Evolutionary conservation across 805 yeast species (phyloP).

Genomic region (Nakazawaea populi): DNA sequence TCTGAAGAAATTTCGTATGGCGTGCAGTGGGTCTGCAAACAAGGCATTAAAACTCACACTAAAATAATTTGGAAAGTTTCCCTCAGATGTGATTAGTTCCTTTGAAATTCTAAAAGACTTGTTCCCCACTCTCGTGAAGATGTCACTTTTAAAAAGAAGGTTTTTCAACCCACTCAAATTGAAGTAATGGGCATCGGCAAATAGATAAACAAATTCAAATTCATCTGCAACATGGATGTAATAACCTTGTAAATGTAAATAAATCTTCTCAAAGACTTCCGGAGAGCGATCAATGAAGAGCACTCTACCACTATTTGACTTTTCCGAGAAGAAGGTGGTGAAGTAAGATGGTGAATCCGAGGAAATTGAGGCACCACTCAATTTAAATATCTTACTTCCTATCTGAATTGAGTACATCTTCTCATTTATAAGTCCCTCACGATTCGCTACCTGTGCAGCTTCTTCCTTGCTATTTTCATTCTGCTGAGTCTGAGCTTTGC

Average conservation of each 20-base stretch:
- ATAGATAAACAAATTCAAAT: slow-evolving; percentile 53
- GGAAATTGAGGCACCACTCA: slow-evolving; percentile 80
- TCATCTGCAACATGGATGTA: slow-evolving; percentile 55
- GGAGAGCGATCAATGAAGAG: slow-evolving; percentile 75
- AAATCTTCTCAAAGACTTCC: slow-evolving; percentile 57
- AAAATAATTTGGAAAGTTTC: slow-evolving; percentile 77
- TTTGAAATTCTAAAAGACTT: slow-evolving; percentile 53
- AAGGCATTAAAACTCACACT: slow-evolving; percentile 52
- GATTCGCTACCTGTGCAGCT: background rate
- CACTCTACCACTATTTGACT: slow-evolving; percentile 29
- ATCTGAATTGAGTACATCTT: slow-evolving; percentile 65
- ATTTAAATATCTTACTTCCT: slow-evolving; percentile 54
- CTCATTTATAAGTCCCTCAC: slow-evolving; percentile 28
- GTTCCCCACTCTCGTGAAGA: slow-evolving; percentile 55
- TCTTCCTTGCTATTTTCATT: background rate
- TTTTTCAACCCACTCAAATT: slow-evolving; percentile 51
- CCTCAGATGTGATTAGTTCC: slow-evolving; percentile 46
- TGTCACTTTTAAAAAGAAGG: slow-evolving; percentile 45
- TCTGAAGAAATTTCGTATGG: slow-evolving; percentile 43
- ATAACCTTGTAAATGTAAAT: slow-evolving; percentile 78
- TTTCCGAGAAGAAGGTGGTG: slow-evolving; percentile 56
- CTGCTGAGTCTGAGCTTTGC: background rate
- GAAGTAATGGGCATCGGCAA: slow-evolving; percentile 70
- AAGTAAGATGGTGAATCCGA: slow-evolving; percentile 88
- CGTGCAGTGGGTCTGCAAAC: slow-evolving; percentile 40